Percentiles rank a stretch among this genome's conserved stretches.
phyloP scores from a whole-genome alignment of 2,329 filamentous ascomycete genomes.

The Dendryphion nanum region DNA sequence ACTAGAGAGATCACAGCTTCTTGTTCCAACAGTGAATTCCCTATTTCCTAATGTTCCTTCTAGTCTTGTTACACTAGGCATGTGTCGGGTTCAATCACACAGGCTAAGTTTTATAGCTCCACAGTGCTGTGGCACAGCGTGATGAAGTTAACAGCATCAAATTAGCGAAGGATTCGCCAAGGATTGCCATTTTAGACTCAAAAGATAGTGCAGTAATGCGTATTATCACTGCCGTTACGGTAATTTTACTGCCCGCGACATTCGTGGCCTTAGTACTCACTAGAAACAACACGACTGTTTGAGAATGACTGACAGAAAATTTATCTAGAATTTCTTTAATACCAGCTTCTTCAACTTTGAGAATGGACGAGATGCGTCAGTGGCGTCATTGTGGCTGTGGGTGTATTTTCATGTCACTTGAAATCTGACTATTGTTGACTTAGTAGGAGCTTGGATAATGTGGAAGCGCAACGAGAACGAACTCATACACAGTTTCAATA shows the following conservation, averaged over 20 bases:
- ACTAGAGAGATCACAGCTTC: constrained; percentile 12
- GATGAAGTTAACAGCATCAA: constrained; percentile 14
- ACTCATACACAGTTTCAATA: constrained; percentile 1
- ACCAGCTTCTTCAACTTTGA: constrained; percentile 20
- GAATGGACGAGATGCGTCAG: constrained; percentile 2
- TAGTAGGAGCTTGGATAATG: constrained; percentile 9
- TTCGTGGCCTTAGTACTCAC: constrained; percentile 16
- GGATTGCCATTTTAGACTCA: constrained; percentile 12
- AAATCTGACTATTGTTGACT: constrained; percentile 7
- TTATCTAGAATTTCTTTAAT: constrained; percentile 19
- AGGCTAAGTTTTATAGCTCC: constrained; percentile 10
- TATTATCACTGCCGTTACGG: constrained; percentile 20
- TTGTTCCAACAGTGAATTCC: constrained; percentile 15
- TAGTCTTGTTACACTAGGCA: background rate
- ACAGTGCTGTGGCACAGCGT: constrained; percentile 20
- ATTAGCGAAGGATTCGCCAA: constrained; percentile 14
- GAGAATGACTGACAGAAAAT: background rate
- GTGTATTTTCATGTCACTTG: constrained; percentile 18
- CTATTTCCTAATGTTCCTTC: background rate
- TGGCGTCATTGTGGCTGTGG: constrained; percentile 19
- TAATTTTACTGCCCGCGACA: constrained; percentile 25
- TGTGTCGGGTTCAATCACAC: background rate
- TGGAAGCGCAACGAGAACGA: constrained; percentile 18
- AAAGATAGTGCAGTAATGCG: constrained; percentile 20
- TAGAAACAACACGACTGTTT: too few relatives aligned